Evolutionary conservation across 2,329 filamentous ascomycete species (phyloP), one percentile per base, ranked within the genome.

Genomic region (Periconia sp.): DNA sequence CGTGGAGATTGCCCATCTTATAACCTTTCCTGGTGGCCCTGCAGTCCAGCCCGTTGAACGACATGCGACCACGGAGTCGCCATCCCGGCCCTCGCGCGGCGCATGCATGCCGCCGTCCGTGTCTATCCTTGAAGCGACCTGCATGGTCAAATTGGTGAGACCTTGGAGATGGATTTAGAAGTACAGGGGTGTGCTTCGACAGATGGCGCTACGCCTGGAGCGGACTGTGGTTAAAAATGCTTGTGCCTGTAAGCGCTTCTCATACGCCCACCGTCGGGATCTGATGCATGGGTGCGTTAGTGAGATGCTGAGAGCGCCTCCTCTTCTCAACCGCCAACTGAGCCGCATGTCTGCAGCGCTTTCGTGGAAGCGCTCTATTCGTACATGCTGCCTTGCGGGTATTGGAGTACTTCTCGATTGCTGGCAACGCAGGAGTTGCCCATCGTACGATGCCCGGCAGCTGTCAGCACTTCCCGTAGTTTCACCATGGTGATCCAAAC

Each of bases 361-460:
- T 45, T 58, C 52, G 63, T 62, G 60, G 54, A 60, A 51, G 59
- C 53, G 45, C 57, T 61, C 55, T 26, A 65, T 66, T 62, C 54
- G 65, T 48, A 49, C 54, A 42, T 32, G 24, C 13, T 24, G 34
- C 17, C 45, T 44, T 46, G 38, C 30, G 28, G 13, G 26, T 48
- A 56, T 56, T 57, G 52, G 30, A 22, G 22, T 12, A n/a, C 17
- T 24, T 21, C 28, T 9, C 15, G 6, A 21, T 13, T 13, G 8
- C 17, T 29, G 8, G 17, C 5, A 31, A 13, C 19, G 17, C 35
- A 28, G 18, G 24, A 28, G 13, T 18, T 30, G 15, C n/a, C 26
- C 9, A 35, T 36, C 16, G 22, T 28, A 31, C 16, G 11, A 16
- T 46, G 13, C 39, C 18, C 16, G 21, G 17, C 18, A 32, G 32